A percentile compares a stretch with the other conserved stretches of the same genome.
Conservation (phyloP, 108 stramenopile species). For the Fistulifera solaris region DNA sequence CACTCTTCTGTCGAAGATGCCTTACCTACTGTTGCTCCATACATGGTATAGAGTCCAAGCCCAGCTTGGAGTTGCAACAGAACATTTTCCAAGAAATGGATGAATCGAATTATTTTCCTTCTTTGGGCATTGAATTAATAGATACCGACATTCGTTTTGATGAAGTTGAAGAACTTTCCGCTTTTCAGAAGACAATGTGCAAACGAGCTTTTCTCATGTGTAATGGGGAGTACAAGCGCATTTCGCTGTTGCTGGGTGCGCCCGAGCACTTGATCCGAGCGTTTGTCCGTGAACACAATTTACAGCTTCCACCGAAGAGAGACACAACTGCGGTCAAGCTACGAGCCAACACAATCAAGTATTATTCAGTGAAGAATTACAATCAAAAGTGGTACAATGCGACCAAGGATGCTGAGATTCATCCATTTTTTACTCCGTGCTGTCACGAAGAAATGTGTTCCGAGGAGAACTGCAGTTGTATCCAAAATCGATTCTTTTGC, state of each 20-base stretch:
- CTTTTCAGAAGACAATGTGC: slow-evolving; percentile 11
- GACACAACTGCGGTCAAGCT: neutral
- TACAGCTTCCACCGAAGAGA: neutral
- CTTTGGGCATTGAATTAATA: neutral
- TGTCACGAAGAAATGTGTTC: slow-evolving; percentile 59
- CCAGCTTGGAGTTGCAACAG: neutral
- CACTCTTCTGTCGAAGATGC: slow-evolving; percentile 3
- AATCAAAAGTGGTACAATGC: slow-evolving; percentile 6
- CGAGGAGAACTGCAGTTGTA: slow-evolving; percentile 53
- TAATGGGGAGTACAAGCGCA: slow-evolving; percentile 1
- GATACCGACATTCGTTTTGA: neutral
- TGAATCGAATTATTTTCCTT: neutral
- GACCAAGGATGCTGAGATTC: neutral
- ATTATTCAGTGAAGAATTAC: slow-evolving; percentile 11
- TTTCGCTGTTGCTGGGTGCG: neutral
- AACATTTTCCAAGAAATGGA: neutral
- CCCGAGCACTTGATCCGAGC: neutral
- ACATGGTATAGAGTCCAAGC: slow-evolving; percentile 4
- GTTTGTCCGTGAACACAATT: slow-evolving; percentile 1
- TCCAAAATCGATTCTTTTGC: slow-evolving; percentile 62
- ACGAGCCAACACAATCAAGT: neutral
- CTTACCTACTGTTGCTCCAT: slow-evolving; percentile 3
- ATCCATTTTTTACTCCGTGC: slow-evolving; percentile 32
- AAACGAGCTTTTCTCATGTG: slow-evolving; percentile 7
- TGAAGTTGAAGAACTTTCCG: neutral